Conservation (phyloP, 2,329 filamentous ascomycete genomes). For the Penicillium olsonii region DNA sequence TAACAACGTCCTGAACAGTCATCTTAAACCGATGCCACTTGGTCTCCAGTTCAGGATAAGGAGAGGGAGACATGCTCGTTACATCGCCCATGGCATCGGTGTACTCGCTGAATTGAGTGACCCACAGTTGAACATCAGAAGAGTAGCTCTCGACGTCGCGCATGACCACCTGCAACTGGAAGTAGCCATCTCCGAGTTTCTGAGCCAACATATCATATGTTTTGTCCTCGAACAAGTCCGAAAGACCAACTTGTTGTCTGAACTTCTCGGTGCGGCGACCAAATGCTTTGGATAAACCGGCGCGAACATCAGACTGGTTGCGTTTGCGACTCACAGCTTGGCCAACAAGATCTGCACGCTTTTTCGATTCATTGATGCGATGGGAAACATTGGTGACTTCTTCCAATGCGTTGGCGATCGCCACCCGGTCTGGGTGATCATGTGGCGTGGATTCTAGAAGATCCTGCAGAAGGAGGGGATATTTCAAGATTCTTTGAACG, state of each 20-base stretch:
- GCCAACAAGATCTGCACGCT: slow-evolving; percentile 87
- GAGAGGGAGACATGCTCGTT: slow-evolving; percentile 68
- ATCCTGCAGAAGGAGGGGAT: slow-evolving; percentile 80
- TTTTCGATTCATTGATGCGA: slow-evolving; percentile 91
- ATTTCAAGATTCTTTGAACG: slow-evolving; percentile 91
- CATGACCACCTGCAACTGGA: slow-evolving; percentile 87
- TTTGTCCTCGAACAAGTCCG: slow-evolving; percentile 72
- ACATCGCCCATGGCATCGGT: slow-evolving; percentile 80
- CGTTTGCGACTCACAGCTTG: slow-evolving; percentile 83
- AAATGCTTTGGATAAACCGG: slow-evolving; percentile 85
- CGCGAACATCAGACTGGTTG: slow-evolving; percentile 83
- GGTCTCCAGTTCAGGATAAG: slow-evolving; percentile 81
- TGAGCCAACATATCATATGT: slow-evolving; percentile 80
- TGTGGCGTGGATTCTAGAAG: slow-evolving; percentile 76
- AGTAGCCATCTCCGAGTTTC: slow-evolving; percentile 87
- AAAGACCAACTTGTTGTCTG: slow-evolving; percentile 67
- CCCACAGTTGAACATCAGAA: slow-evolving; percentile 74
- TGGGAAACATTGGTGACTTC: slow-evolving; percentile 64
- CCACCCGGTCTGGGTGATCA: slow-evolving; percentile 78
- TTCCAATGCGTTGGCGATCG: slow-evolving; percentile 71
- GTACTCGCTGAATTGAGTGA: slow-evolving; percentile 78
- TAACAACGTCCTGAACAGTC: slow-evolving; percentile 81
- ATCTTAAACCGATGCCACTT: slow-evolving; percentile 93
- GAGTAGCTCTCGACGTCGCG: slow-evolving; percentile 93
- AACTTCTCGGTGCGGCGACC: slow-evolving; percentile 85